Conservation (phyloP, 1,284 basidiomycete species). For the Ceratorhiza oryzae-sativae region DNA sequence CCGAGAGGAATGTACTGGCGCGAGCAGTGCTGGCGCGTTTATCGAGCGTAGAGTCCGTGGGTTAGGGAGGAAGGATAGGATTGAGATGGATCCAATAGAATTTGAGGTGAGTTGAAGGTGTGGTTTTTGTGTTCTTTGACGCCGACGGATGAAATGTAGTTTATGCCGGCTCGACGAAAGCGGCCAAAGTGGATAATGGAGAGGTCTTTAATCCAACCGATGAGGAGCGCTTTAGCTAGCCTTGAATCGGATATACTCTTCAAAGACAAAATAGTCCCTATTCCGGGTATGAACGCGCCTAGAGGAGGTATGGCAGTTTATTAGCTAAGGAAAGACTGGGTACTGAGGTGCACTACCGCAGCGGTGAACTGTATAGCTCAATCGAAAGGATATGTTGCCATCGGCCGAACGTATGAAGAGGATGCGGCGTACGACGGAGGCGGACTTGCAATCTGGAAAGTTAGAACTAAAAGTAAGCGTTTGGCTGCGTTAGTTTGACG, state of each 20-base stretch:
- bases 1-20: slow-evolving; percentile 17
- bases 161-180: background rate
- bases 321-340: too few relatives aligned
- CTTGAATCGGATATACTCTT: slow-evolving; percentile 2
- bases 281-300: slow-evolving; percentile 30
- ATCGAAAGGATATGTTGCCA: slow-evolving; percentile 23
- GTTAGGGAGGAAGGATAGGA: background rate
- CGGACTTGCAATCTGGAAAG: slow-evolving; percentile 27
- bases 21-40: slow-evolving; percentile 26
- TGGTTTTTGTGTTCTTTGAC: background rate
- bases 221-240: background rate
- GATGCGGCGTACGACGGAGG: slow-evolving; percentile 22
- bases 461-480: slow-evolving; percentile 14
- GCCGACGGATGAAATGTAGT: background rate
- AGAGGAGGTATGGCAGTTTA: slow-evolving; percentile 17
- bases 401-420: slow-evolving; percentile 33
- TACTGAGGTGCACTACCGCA: background rate
- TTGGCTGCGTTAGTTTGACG: background rate
- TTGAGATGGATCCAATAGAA: background rate
- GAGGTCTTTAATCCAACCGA: background rate
- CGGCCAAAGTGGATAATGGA: background rate
- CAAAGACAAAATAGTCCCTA: background rate
- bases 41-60: background rate
- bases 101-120: background rate
- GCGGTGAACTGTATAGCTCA: slow-evolving; percentile 35